A percentile compares a stretch with the other conserved stretches of the same genome.
These are phyloP conservation scores for Malus orientalis DNA, from an alignment of 306 rosid species.

Conservation along the genomic window DNA sequence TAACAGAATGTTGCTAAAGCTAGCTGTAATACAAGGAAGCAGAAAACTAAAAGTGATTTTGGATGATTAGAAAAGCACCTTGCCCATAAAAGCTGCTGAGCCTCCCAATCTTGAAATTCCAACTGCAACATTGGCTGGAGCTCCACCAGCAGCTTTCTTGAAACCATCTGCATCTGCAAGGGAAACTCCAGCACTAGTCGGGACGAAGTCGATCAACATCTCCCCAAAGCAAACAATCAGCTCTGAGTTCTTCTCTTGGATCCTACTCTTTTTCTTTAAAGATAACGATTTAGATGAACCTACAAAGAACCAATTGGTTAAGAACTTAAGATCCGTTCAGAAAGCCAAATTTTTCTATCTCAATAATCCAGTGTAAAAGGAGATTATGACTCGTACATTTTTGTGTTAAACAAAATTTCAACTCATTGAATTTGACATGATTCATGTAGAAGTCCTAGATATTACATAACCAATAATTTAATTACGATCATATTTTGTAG, in stretches of 20 bases:
- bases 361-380: background rate
- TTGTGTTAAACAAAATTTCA: background rate
- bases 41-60: background rate
- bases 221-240: constrained; percentile 66
- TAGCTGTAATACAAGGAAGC: background rate
- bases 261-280: background rate
- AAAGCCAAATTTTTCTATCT: background rate
- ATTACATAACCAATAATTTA: background rate
- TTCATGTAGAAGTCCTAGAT: too few relatives aligned
- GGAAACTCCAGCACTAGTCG: constrained; percentile 65
- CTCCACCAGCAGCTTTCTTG: constrained; percentile 86
- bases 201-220: constrained; percentile 65
- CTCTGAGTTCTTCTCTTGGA: constrained; percentile 10
- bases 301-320: constrained; percentile 2
- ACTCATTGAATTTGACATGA: too few relatives aligned
- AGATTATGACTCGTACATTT: background rate
- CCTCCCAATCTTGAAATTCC: constrained; percentile 77
- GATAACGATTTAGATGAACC: constrained; percentile 17
- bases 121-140: constrained; percentile 93
- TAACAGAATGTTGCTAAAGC: background rate
- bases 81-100: constrained; percentile 74
- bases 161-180: constrained; percentile 80
- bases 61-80: constrained; percentile 29
- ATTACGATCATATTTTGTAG: too few relatives aligned
- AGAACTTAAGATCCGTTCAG: background rate